Percentiles rank a stretch among this genome's conserved stretches.
Evolutionary conservation across 176 grass and related monocot species (phyloP).

Genomic region (Stipa capillata): DNA sequence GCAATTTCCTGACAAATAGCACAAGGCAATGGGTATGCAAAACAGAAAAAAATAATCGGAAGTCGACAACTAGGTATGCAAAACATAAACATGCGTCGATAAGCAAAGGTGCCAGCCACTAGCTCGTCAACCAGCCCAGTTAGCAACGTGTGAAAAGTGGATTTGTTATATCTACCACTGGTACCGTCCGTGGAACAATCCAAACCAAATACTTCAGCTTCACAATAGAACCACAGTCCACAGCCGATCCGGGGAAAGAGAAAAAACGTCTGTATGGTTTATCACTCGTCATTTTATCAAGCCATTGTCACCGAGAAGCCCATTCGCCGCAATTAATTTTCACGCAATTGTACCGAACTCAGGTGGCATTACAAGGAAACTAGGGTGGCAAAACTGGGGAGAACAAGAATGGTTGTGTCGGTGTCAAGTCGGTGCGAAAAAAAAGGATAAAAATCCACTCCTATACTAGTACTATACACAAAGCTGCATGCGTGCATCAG

Average conservation of each 20-base stretch:
- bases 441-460: slow-evolving; percentile 17
- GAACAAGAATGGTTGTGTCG: slow-evolving; percentile 14
- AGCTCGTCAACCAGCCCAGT: neutral
- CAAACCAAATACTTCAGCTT: neutral
- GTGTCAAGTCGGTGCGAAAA: neutral
- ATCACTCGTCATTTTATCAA: no score
- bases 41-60: no score
- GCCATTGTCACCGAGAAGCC: neutral
- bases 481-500: neutral
- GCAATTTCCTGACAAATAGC: neutral
- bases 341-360: slow-evolving; percentile 3
- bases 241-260: no score
- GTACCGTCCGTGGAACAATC: no score
- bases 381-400: slow-evolving; percentile 28
- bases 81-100: slow-evolving; percentile 13
- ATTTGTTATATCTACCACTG: neutral
- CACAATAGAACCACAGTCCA: no score
- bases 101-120: slow-evolving; percentile 33
- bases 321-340: neutral
- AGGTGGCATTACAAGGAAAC: slow-evolving; percentile 4
- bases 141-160: neutral
- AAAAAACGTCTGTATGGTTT: no score
- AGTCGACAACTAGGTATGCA: no score
- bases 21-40: no score
- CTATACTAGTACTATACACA: slow-evolving; percentile 33